Evolutionary conservation across 2,329 filamentous ascomycete genomes (phyloP).

Genomic region (Pseudopyrenochaeta lycopersici): DNA sequence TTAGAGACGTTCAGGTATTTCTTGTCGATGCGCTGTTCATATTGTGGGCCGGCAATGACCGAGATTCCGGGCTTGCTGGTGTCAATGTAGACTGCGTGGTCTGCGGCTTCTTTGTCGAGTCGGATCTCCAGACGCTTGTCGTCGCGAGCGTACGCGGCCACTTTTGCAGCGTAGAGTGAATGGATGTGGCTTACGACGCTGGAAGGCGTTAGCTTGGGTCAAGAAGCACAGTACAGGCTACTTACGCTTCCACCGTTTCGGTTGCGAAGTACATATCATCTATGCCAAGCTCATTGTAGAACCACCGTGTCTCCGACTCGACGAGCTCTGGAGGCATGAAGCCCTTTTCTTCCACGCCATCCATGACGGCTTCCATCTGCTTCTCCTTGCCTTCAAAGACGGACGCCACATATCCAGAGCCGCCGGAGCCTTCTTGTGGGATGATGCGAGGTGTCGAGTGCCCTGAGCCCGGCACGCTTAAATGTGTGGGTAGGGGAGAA

Average conservation of each 20-base stretch:
- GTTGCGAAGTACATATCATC: conserved; percentile 98
- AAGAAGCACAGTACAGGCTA: background rate
- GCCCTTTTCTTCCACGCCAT: conserved; percentile 76
- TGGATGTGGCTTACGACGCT: conserved; percentile 90
- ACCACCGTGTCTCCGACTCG: conserved; percentile 89
- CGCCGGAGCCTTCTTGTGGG: conserved; percentile 80
- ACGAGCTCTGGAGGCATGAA: conserved; percentile 88
- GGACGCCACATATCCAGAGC: conserved; percentile 89
- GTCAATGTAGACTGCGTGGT: conserved; percentile 98
- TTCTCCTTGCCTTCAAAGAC: conserved; percentile 91
- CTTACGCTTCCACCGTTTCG: conserved; percentile 76
- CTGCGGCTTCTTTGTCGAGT: conserved; percentile 90
- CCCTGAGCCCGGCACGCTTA: conserved; percentile 71
- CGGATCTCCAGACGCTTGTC: conserved; percentile 95
- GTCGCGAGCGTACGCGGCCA: conserved; percentile 90
- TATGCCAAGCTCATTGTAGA: conserved; percentile 97
- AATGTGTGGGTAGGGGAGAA: conserved; percentile 87
- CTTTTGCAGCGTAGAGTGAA: conserved; percentile 95
- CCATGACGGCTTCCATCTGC: conserved; percentile 89
- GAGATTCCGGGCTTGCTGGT: conserved; percentile 90
- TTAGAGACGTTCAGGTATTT: conserved; percentile 90
- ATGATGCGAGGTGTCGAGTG: conserved; percentile 72
- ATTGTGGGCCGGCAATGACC: conserved; percentile 80
- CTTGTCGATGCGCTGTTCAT: conserved; percentile 90
- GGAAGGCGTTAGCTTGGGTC: conserved; percentile 19